Evolutionary conservation across 2,329 filamentous ascomycete genomes (phyloP).

Genomic region (Pleurostoma richardsiae): DNA sequence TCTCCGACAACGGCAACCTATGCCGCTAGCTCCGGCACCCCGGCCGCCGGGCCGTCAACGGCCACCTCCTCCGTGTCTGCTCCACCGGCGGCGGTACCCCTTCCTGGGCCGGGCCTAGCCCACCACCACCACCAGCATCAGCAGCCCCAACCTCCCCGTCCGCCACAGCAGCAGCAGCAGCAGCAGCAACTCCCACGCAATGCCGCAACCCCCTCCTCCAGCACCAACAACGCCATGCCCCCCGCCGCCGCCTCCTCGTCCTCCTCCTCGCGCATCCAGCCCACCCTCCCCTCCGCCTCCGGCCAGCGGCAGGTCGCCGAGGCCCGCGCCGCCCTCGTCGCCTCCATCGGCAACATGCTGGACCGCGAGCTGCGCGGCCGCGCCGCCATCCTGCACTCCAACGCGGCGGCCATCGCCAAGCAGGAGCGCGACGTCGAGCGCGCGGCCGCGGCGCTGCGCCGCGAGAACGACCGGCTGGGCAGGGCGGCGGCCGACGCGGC

Average conservation of each 20-base stretch:
- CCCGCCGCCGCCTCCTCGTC: not conserved
- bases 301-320: conserved; percentile 46
- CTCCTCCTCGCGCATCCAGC: conserved; percentile 15
- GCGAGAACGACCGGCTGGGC: conserved; percentile 62
- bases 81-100: conserved; percentile 1
- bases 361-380: conserved; percentile 64
- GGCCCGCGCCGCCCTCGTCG: conserved; percentile 54
- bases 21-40: conserved; percentile 7
- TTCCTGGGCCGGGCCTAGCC: not conserved
- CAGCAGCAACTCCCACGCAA: not conserved
- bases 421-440: conserved; percentile 63
- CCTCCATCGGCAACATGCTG: conserved; percentile 63
- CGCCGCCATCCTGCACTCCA: conserved; percentile 64
- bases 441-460: conserved; percentile 54
- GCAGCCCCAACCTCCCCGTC: not conserved
- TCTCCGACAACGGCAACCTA: conserved; percentile 6
- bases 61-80: conserved; percentile 9
- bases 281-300: conserved; percentile 33
- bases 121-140: not conserved
- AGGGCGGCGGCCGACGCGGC: conserved; percentile 59
- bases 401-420: conserved; percentile 57
- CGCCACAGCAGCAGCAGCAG: not conserved
- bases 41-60: conserved; percentile 4
- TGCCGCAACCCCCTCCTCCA: no score
- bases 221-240: not conserved